Conservation (phyloP, 2,329 filamentous ascomycete species). For the Epichloe uncinata region DNA sequence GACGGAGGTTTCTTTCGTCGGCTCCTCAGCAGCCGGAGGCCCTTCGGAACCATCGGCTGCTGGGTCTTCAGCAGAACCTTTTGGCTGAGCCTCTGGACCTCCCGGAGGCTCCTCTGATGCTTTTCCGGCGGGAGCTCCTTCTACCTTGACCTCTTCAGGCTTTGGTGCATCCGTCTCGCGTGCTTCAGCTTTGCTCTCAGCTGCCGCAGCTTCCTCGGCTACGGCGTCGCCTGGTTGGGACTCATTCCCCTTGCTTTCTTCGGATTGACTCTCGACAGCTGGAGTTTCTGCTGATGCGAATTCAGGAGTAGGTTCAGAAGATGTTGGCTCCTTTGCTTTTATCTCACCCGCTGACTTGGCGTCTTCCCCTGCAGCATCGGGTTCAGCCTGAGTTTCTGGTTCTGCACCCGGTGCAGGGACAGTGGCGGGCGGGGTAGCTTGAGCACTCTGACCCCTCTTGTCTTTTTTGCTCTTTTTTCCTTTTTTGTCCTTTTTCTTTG, state of each 20-base stretch:
- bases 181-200: not conserved
- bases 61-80: not conserved
- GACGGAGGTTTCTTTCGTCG: not conserved
- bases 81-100: not conserved
- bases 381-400: slow-evolving; percentile 2
- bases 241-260: not conserved
- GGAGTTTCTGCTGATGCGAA: not conserved
- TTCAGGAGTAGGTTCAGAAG: not conserved
- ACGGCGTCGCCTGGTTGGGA: not conserved
- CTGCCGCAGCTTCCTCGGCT: not conserved
- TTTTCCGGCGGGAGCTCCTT: not conserved
- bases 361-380: slow-evolving; percentile 5
- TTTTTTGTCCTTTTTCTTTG: slow-evolving; percentile 13
- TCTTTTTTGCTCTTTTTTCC: slow-evolving; percentile 12
- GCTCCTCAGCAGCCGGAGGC: not conserved
- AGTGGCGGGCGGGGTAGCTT: not conserved
- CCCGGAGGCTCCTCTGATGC: not conserved
- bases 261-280: not conserved
- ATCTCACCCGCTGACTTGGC: too few species aligned
- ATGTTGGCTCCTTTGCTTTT: not conserved
- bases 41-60: not conserved
- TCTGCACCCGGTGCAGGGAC: not conserved
- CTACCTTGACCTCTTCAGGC: not conserved
- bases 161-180: not conserved
- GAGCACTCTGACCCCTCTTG: slow-evolving; percentile 7